A percentile compares a stretch with the other conserved stretches of the same genome.
Evolutionary conservation across 2,329 filamentous ascomycete genomes (phyloP).

Genomic region (Pestalotiopsis sp.): DNA sequence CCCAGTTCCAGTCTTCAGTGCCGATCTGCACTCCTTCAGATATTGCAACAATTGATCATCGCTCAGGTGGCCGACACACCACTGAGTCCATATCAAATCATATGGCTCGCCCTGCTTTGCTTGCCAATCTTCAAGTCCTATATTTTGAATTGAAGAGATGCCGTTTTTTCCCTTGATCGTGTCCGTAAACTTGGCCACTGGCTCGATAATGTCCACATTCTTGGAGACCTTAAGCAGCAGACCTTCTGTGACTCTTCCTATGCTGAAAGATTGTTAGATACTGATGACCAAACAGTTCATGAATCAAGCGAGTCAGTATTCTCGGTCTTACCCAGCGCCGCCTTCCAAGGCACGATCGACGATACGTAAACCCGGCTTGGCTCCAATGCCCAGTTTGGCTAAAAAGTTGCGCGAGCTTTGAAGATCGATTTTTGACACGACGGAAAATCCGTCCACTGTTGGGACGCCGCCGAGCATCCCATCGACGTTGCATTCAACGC

Average conservation of each 20-base stretch:
- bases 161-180: conserved; percentile 60
- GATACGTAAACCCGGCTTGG: conserved; percentile 33
- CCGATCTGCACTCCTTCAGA: conserved; percentile 60
- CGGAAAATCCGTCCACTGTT: conserved; percentile 44
- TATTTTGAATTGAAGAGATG: conserved; percentile 66
- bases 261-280: conserved; percentile 47
- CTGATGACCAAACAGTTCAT: background rate
- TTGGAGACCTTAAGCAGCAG: conserved; percentile 73
- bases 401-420: conserved; percentile 72
- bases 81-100: conserved; percentile 87
- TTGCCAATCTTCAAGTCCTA: conserved; percentile 74
- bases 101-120: conserved; percentile 57
- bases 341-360: conserved; percentile 39
- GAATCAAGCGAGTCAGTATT: background rate
- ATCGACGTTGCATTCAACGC: conserved; percentile 49
- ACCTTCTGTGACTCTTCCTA: conserved; percentile 80
- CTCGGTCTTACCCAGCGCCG: conserved; percentile 41
- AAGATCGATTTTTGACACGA: conserved; percentile 71
- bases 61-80: conserved; percentile 84
- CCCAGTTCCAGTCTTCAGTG: conserved; percentile 41
- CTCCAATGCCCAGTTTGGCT: conserved; percentile 62
- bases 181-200: conserved; percentile 78
- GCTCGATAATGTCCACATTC: conserved; percentile 82
- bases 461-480: conserved; percentile 74
- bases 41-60: conserved; percentile 73